A percentile compares a stretch with the other conserved stretches of the same genome.
Evolutionary conservation across 257 asterid genomes (phyloP).

Genomic region (Knoxia roxburghii): DNA sequence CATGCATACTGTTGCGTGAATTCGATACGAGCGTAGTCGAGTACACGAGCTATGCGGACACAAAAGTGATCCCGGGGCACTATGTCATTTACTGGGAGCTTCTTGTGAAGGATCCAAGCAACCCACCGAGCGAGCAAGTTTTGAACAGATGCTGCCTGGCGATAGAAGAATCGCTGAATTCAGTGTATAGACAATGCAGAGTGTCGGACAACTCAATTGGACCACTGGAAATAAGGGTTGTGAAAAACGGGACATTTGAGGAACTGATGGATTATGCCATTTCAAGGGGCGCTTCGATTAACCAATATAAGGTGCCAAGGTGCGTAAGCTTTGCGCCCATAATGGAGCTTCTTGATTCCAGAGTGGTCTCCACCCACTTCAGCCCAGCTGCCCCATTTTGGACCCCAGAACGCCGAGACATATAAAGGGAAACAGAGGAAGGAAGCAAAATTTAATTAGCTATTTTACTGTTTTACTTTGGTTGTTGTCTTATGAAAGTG

Average conservation of each 20-base stretch:
- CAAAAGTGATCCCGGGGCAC: constrained; percentile 64
- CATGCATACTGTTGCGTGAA: constrained; percentile 29
- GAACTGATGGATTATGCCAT: constrained; percentile 85
- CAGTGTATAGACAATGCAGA: constrained; percentile 72
- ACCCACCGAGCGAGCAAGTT: constrained; percentile 28
- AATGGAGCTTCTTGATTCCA: constrained; percentile 59
- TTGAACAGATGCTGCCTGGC: constrained; percentile 46
- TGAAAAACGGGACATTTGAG: constrained; percentile 65
- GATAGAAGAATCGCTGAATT: constrained; percentile 65
- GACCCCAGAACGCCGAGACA: constrained; percentile 45
- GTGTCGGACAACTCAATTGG: constrained; percentile 75
- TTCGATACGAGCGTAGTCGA: constrained; percentile 45
- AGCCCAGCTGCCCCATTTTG: constrained; percentile 64
- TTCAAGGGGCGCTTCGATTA: constrained; percentile 76
- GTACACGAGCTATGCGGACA: constrained; percentile 68
- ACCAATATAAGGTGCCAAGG: constrained; percentile 84
- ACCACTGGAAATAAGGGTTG: constrained; percentile 71
- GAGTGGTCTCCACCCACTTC: constrained; percentile 53
- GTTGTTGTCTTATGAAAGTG: constrained; percentile 2
- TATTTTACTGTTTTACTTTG: constrained; percentile 20
- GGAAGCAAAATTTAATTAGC: no score
- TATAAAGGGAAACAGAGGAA: no score
- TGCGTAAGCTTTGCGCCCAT: constrained; percentile 68
- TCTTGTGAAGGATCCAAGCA: constrained; percentile 31
- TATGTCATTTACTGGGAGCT: constrained; percentile 77